A percentile compares a stretch with the other conserved stretches of the same genome.
phyloP scores from a whole-genome alignment of 257 asterid genomes.

The Capsicum pubescens region DNA sequence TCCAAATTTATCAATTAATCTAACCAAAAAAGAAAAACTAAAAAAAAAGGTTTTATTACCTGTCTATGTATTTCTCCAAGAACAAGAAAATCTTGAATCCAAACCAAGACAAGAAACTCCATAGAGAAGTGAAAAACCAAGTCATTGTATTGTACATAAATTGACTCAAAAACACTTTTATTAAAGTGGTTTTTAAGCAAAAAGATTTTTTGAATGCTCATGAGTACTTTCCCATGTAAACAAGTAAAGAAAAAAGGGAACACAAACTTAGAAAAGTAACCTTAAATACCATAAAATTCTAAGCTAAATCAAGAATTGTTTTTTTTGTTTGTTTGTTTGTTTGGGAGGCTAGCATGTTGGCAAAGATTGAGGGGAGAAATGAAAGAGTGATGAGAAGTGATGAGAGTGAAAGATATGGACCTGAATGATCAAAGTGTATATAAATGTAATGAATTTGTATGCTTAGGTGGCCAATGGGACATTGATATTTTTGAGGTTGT shows the following conservation, averaged over 20 bases:
- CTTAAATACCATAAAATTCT: constrained; percentile 31
- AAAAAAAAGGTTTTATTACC: constrained; percentile 40
- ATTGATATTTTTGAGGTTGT: neutral
- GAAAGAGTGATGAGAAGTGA: constrained; percentile 10
- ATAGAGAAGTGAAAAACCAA: constrained; percentile 37
- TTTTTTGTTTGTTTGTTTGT: too few species aligned
- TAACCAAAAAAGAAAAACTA: neutral
- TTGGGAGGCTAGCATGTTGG: constrained; percentile 32
- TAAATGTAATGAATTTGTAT: neutral
- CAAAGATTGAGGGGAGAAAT: constrained; percentile 40
- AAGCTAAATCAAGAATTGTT: neutral
- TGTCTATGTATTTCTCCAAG: constrained; percentile 39
- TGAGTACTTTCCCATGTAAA: constrained; percentile 40
- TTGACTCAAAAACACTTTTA: constrained; percentile 38
- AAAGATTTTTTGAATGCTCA: constrained; percentile 38
- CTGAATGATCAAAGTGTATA: neutral
- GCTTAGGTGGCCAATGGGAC: neutral
- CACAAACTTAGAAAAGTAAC: neutral
- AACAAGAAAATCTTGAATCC: constrained; percentile 46
- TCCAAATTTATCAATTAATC: too few species aligned
- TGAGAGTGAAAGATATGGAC: constrained; percentile 30
- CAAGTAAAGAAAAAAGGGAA: constrained; percentile 48
- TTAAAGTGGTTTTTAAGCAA: constrained; percentile 42
- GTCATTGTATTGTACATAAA: constrained; percentile 40
- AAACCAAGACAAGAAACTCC: constrained; percentile 44